Evolutionary conservation across 164 flowering plant species (phyloP), one percentile per base, ranked within the genome.

Genomic region (Houttuynia cordata): DNA sequence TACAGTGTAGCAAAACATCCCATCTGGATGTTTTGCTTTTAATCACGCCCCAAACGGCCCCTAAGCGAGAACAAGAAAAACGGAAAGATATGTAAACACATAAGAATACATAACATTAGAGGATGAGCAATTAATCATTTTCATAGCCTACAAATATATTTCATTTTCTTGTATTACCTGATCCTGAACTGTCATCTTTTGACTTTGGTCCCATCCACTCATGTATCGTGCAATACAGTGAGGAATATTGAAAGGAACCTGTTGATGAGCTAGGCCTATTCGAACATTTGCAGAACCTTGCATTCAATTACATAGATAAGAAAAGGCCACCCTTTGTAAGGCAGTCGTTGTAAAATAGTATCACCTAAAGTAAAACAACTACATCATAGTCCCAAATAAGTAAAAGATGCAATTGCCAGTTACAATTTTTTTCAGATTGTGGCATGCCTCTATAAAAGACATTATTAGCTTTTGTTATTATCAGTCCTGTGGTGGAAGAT

Each of bases 171-270:
- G 0, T 55, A 62, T 59, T 15, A 86, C 99, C 88, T 94, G 97
- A 71, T 94, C 99, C 67, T 79, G 83, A 62, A 84, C 78, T 62
- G 71, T 83, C 57, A 53, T 64, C 69, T 73, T 81, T 9, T 71
- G 69, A 42, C 64, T 66, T 65, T 70, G 77, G 23, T 61, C 76
- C 49, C 30, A 70, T 21, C 63, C 76, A 23, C 65, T 71, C 25
- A 80, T 74, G 53, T 78, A 73, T 7, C 95, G 78, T 64, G 96
- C 91, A 69, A 94, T 80, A 73, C 93, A 94, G n/a, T 94, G 95
- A 67, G 99, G 97, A 51, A 91, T 57, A 64, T 60, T 81, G 24
- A 83, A 76, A 14, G 99, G 99, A 42, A 69, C 51, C 22, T 94
- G 91, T 53, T 90, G 93, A 58, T 76, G 75, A 52, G 97, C 96